Evolutionary conservation across 805 yeast species (phyloP).

Genomic region (Yamadazyma ubonensis): DNA sequence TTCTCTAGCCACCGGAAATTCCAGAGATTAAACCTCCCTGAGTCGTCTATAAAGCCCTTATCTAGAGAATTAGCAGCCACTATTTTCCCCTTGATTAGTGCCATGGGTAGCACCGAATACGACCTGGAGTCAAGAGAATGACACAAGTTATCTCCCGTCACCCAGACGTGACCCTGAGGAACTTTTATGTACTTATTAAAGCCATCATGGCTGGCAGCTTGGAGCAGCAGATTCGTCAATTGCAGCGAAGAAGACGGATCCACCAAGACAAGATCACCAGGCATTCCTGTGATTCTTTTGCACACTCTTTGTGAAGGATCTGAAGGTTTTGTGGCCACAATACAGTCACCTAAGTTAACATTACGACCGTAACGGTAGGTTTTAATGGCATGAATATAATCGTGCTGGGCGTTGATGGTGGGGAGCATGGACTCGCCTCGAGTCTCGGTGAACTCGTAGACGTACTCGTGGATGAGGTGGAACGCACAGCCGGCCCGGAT

Average conservation of each 20-base stretch:
- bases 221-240: constrained; percentile 32
- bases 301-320: constrained; percentile 85
- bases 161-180: constrained; percentile 96
- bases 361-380: constrained; percentile 59
- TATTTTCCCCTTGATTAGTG: constrained; percentile 81
- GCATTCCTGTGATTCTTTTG: constrained; percentile 93
- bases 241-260: constrained; percentile 70
- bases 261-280: constrained; percentile 79
- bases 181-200: constrained; percentile 64
- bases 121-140: constrained; percentile 87
- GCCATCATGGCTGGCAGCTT: constrained; percentile 35
- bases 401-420: constrained; percentile 70
- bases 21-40: constrained; percentile 39
- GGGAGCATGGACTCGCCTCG: constrained; percentile 96
- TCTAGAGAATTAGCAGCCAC: constrained; percentile 61
- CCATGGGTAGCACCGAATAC: constrained; percentile 89
- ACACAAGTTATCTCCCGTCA: constrained; percentile 90
- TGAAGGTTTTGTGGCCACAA: constrained; percentile 87
- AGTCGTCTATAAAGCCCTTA: constrained; percentile 41
- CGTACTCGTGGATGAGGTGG: constrained; percentile 65
- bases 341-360: constrained; percentile 78
- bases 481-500: constrained; percentile 59
- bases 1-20: constrained; percentile 58
- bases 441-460: constrained; percentile 77
- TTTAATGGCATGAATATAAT: constrained; percentile 77